phyloP scores from a whole-genome alignment of 805 yeast genomes.

The Pichia rugopelliculosa region DNA sequence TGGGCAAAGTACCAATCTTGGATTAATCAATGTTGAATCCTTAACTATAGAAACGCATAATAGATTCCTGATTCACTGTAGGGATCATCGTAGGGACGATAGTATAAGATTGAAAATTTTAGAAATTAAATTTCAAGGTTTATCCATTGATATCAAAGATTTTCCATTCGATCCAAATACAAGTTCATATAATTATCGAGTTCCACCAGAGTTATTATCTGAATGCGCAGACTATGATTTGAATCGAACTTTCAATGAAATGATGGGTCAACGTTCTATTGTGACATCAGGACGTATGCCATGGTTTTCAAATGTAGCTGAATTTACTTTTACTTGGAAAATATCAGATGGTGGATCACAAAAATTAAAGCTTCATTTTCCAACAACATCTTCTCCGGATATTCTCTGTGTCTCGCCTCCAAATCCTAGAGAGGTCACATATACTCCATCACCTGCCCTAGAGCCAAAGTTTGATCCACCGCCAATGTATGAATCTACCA shows the following conservation, averaged over 20 bases:
- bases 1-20: slow-evolving; percentile 5
- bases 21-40: neutral
- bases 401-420: no score
- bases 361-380: neutral
- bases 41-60: no score
- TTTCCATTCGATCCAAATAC: neutral
- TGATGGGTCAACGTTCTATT: neutral
- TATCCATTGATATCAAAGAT: slow-evolving; percentile 5
- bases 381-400: neutral
- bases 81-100: neutral
- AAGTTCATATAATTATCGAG: neutral
- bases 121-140: neutral
- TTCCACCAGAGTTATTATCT: neutral
- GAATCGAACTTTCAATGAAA: neutral
- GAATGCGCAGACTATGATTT: neutral
- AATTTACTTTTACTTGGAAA: neutral
- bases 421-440: no score
- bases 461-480: no score
- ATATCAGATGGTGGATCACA: slow-evolving; percentile 1
- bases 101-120: neutral
- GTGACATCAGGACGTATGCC: slow-evolving; percentile 1
- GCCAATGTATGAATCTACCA: no score
- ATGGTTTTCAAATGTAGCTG: neutral
- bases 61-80: no score
- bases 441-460: no score